These are phyloP conservation scores for Pseudonitzschia multiseries DNA, from an alignment of 108 stramenopile species.

Conservation along the genomic window DNA sequence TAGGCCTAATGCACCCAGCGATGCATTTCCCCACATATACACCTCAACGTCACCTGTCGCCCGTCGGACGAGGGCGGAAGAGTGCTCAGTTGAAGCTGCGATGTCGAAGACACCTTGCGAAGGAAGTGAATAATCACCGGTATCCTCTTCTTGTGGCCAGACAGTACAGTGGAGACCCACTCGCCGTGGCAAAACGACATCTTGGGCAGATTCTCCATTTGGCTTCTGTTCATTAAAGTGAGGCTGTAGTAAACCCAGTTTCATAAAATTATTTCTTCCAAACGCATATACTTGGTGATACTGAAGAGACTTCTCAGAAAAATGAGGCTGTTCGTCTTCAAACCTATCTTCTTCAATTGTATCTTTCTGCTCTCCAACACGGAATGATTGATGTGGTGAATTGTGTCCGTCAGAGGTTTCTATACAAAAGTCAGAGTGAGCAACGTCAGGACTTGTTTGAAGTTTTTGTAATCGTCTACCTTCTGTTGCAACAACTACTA, in stretches of 20 bases:
- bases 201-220: slow-evolving; percentile 19
- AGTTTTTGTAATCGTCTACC: slow-evolving; percentile 46
- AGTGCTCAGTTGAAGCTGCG: slow-evolving; percentile 74
- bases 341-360: background rate
- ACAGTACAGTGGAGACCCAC: slow-evolving; percentile 79
- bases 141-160: slow-evolving; percentile 25
- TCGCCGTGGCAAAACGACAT: slow-evolving; percentile 67
- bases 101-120: slow-evolving; percentile 77
- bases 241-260: slow-evolving; percentile 61
- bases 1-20: slow-evolving; percentile 57
- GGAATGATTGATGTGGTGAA: background rate
- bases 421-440: slow-evolving; percentile 30
- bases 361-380: background rate
- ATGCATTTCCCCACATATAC: slow-evolving; percentile 81
- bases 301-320: slow-evolving; percentile 35
- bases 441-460: slow-evolving; percentile 21
- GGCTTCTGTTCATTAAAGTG: slow-evolving; percentile 38
- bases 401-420: background rate
- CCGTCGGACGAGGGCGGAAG: slow-evolving; percentile 73
- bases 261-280: slow-evolving; percentile 74
- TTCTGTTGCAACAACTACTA: slow-evolving; percentile 76
- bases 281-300: slow-evolving; percentile 87
- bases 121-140: slow-evolving; percentile 18
- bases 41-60: slow-evolving; percentile 72
- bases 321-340: slow-evolving; percentile 12